A percentile compares a stretch with the other conserved stretches of the same genome.
Conservation (phyloP, 2,329 filamentous ascomycete genomes). For the Immersiporthe knoxdaviesiana region DNA sequence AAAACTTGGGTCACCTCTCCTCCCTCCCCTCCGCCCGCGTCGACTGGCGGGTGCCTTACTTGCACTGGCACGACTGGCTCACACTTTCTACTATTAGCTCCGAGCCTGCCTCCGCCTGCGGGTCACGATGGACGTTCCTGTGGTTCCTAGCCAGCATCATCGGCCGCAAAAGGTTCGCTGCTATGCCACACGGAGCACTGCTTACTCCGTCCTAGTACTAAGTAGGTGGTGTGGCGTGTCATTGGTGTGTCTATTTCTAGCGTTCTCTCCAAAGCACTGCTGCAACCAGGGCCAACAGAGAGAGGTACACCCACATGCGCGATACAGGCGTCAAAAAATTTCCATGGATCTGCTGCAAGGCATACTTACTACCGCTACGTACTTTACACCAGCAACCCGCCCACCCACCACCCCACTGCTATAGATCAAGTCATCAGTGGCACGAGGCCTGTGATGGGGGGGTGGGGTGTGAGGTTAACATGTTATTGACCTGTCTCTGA, state of each 20-base stretch:
- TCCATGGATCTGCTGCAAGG: neutral
- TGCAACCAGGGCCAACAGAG: neutral
- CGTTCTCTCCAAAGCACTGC: neutral
- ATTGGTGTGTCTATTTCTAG: conserved; percentile 3
- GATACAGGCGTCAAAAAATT: neutral
- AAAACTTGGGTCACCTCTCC: conserved; percentile 1
- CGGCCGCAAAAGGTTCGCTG: neutral
- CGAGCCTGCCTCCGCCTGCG: neutral
- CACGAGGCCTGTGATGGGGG: conserved; percentile 9
- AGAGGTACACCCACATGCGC: neutral
- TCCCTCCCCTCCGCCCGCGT: neutral
- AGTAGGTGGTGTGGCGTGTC: neutral
- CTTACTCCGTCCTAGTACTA: neutral
- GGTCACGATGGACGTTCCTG: conserved; percentile 5
- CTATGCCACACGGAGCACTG: neutral
- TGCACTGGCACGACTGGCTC: neutral
- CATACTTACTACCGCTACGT: neutral
- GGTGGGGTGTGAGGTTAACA: conserved; percentile 6
- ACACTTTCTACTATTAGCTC: neutral
- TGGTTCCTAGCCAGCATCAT: conserved; percentile 11
- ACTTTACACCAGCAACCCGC: neutral
- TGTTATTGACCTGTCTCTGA: neutral
- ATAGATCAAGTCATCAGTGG: conserved; percentile 2
- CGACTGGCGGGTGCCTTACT: neutral
- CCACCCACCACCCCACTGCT: conserved; percentile 2